phyloP scores from a whole-genome alignment of 176 grass and related monocot species.

The Phragmites australis region DNA sequence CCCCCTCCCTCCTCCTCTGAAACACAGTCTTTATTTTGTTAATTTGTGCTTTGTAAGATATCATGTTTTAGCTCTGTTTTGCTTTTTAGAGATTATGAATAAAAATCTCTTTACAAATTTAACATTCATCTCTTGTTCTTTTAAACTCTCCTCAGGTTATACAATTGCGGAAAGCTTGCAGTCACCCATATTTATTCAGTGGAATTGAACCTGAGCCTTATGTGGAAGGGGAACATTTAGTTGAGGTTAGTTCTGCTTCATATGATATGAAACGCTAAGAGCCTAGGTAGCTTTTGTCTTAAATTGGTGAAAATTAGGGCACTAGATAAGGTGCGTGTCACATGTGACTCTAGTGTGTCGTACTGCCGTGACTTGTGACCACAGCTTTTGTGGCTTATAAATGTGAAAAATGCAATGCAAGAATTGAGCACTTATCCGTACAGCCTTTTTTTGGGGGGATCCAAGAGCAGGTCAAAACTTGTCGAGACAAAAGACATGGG shows the following conservation, averaged over 20 bases:
- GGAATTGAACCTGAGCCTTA: slow-evolving; percentile 97
- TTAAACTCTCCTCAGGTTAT: slow-evolving; percentile 69
- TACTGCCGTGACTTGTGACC: too few relatives aligned
- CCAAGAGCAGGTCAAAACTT: background rate
- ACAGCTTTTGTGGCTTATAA: background rate
- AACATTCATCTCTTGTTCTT: background rate
- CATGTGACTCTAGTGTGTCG: too few relatives aligned
- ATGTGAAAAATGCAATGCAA: background rate
- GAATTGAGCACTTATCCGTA: background rate
- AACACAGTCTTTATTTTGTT: background rate
- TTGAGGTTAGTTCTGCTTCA: slow-evolving; percentile 38
- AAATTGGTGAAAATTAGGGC: background rate
- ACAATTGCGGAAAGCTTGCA: slow-evolving; percentile 90
- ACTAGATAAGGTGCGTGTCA: background rate
- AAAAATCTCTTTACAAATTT: background rate
- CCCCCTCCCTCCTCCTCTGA: too few relatives aligned
- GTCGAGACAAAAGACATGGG: slow-evolving; percentile 1
- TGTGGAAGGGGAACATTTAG: slow-evolving; percentile 76
- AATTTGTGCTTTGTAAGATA: background rate
- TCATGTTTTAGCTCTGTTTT: slow-evolving; percentile 9
- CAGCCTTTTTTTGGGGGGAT: too few relatives aligned
- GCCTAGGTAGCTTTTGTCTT: background rate
- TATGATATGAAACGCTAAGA: slow-evolving; percentile 18
- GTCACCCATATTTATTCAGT: slow-evolving; percentile 93
- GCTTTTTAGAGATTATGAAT: background rate